phyloP scores from a whole-genome alignment of 106 monocot species.

The Gastrodia elata region DNA sequence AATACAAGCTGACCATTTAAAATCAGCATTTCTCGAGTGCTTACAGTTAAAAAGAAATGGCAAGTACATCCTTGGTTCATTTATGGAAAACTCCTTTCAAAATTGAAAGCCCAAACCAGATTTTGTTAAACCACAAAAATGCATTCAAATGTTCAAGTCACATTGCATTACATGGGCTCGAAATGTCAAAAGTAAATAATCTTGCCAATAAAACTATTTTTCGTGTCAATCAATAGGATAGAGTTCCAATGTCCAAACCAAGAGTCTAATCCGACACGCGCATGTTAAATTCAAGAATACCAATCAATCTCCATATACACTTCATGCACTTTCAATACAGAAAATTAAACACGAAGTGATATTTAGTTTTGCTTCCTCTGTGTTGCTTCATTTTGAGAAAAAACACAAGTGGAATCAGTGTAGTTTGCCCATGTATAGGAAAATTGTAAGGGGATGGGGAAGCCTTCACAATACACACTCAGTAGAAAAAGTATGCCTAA shows the following conservation, averaged over 20 bases:
- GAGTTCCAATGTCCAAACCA: neutral
- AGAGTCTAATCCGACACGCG: neutral
- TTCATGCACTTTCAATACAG: neutral
- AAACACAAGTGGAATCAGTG: neutral
- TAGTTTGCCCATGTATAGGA: neutral
- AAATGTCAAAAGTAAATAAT: neutral
- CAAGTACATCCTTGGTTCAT: neutral
- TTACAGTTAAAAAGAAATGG: neutral
- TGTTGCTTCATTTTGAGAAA: neutral
- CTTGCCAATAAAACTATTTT: neutral
- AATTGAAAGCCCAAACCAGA: neutral
- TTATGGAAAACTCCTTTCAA: neutral
- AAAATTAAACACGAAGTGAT: neutral
- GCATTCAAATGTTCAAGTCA: neutral
- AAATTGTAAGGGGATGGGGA: neutral
- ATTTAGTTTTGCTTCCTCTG: neutral
- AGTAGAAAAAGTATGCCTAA: neutral
- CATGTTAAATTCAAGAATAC: neutral
- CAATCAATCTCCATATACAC: neutral
- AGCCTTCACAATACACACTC: neutral
- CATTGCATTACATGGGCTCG: neutral
- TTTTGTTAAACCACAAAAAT: neutral
- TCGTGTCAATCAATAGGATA: neutral
- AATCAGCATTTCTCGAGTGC: neutral
- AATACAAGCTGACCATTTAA: neutral